phyloP scores from a whole-genome alignment of 352 stramenopile species.

The Globisporangium cylindrosporum region DNA sequence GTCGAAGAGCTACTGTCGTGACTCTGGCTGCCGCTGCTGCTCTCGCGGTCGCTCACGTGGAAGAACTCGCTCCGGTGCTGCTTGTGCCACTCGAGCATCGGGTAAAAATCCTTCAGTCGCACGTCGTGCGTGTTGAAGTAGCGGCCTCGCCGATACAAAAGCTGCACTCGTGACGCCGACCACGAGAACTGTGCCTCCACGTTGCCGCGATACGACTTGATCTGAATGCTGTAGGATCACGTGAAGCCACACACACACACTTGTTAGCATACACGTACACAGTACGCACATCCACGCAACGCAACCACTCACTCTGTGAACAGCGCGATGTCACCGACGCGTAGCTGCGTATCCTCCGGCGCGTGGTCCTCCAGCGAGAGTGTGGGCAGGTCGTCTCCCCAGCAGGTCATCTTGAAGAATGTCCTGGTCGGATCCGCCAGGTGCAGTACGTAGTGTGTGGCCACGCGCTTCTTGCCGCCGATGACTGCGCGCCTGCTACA shows the following conservation, averaged over 20 bases:
- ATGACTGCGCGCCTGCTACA: conserved; percentile 29
- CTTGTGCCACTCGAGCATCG: conserved; percentile 73
- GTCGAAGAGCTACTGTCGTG: not conserved
- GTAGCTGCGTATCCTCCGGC: conserved; percentile 27
- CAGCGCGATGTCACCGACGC: conserved; percentile 54
- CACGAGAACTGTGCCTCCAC: conserved; percentile 52
- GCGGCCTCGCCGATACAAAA: conserved; percentile 54
- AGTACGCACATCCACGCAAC: not conserved
- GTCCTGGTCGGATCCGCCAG: conserved; percentile 6
- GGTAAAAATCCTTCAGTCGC: conserved; percentile 47
- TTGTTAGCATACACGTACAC: not conserved
- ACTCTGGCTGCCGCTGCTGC: not conserved
- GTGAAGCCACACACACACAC: not conserved
- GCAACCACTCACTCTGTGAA: conserved; percentile 33
- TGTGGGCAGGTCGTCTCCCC: conserved; percentile 25
- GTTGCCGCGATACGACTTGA: conserved; percentile 47
- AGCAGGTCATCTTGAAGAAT: conserved; percentile 14
- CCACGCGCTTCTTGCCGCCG: conserved; percentile 23
- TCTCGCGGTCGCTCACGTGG: conserved; percentile 14
- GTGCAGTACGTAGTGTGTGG: conserved; percentile 31
- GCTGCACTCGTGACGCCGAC: conserved; percentile 39
- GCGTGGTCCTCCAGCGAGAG: conserved; percentile 36
- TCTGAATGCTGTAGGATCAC: conserved; percentile 20
- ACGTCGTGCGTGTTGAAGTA: conserved; percentile 62
- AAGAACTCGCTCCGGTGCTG: conserved; percentile 48